Base-by-base conservation (phyloP, 78 protist species). In the Speleostelium caveatum region DNA sequence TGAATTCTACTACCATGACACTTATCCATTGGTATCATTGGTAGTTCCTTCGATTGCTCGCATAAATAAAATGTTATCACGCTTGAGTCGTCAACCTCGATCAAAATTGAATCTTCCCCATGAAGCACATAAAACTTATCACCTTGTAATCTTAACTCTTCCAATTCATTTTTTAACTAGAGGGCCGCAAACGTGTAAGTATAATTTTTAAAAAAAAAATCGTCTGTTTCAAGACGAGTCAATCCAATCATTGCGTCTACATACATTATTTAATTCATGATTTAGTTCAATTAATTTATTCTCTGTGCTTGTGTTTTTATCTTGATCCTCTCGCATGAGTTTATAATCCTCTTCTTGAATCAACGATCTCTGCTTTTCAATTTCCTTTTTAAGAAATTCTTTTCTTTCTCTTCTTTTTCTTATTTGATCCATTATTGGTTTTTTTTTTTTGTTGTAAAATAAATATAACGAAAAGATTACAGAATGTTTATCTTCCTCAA, bases 271-370 rank as follows among this genome's bases (percentile, higher is more conserved):
- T n/a, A 80, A 42, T 59, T 67, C 69, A 17, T 80, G 67, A 58
- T 80, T 80, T 41, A 80, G 30, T 41, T 80, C 78, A 14, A 80
- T 80, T 32, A 80, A 58, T 69, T 63, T 67, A 45, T 80, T 60
- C 39, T 80, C 90, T 24, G 35, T 26, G 14, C 36, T 12, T 16
- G 62, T 55, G 8, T 58, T 58, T 28, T 28, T 38, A 28, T 33
- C 56, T 8, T 58, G 38, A 14, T 73, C 66, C 4, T 69, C 58
- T 22, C 28, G 36, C 80, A 80, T 80, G 24, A 67, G 32, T 22
- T 72, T 80, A 41, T 28, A 80, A 59, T 80, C 90, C 36, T 69
- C 79, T 69, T 80, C 77, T 69, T 80, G 90, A 30, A 80, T 80
- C 33, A 59, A 26, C 6, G 55, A 16, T 60, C 90, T 67, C 33